Evolutionary conservation across 2,329 filamentous ascomycete species (phyloP).

Genomic region (Sclerotinia nivalis): DNA sequence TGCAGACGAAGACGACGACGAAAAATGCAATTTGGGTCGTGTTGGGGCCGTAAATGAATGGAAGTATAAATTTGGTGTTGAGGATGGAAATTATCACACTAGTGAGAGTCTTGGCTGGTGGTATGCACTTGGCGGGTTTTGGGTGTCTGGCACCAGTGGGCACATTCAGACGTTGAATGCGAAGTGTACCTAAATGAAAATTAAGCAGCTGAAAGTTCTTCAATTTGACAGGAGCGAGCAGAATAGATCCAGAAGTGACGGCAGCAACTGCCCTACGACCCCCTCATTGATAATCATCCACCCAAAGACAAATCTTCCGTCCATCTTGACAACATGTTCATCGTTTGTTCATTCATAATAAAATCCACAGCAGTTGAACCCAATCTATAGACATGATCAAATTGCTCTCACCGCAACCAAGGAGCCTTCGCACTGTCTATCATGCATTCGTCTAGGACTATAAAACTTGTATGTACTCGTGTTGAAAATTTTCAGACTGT

Average conservation of each 20-base stretch:
- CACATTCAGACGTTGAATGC: neutral
- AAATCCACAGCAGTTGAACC: too few species aligned
- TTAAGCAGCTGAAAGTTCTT: neutral
- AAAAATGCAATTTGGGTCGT: neutral
- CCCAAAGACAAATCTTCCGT: neutral
- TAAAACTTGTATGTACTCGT: neutral
- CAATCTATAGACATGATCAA: neutral
- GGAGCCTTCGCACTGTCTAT: neutral
- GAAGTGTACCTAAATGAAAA: neutral
- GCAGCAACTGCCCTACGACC: neutral
- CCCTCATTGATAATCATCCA: neutral
- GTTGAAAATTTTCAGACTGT: neutral
- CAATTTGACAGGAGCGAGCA: neutral
- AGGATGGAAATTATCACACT: neutral
- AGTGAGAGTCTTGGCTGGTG: too few species aligned
- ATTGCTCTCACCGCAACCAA: neutral
- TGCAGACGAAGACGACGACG: slow-evolving; percentile 7
- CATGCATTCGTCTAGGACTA: neutral
- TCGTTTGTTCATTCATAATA: neutral
- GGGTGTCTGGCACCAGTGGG: neutral
- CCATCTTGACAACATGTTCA: neutral
- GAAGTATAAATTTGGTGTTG: neutral
- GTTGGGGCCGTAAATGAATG: neutral
- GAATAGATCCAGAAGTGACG: neutral
- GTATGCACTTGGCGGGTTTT: neutral